Base-by-base conservation (phyloP, 371 early-diverging fungal species). In the Mortierella sp. region DNA sequence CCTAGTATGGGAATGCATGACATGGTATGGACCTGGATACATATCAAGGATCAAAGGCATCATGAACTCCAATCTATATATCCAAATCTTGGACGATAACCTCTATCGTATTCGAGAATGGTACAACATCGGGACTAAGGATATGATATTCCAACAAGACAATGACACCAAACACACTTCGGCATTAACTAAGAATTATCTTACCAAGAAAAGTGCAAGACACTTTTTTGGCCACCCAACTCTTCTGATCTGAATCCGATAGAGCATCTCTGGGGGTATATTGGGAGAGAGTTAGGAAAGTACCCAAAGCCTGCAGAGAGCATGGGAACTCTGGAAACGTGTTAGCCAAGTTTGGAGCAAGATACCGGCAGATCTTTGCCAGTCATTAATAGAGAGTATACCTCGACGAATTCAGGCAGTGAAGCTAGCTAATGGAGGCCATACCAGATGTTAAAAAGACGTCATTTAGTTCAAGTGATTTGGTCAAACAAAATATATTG, bases 71-170 rank as follows among this genome's bases (percentile, higher is more conserved):
- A 51, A 19, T 7, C 53, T 51, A 17, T 51, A 51, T n/a, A 35
- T 35, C 2, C 2, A 34, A 13, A 26, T 51, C 19, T 19, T 51
- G 7, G 53, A 51, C 13, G 53, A 51, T 6, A 9, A 19, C 22
- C 6, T 51, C 19, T 19, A 6, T 9, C 7, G 5, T 6, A 51
- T 19, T 8, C 31, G 15, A 15, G 29, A 59, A 3, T 59, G 23
- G 31, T 59, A 59, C 15, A 15, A 35, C 9, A 59, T 59, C 19
- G 35, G 32, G 26, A 9, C 59, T 2, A 43, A 31, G 23, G 22
- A 60, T 6, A 55, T 42, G 12, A 72, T 77, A 7, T 84, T 80
- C 56, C 70, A 76, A 63, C 70, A 71, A 28, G 82, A 81, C 53
- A 80, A 70, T 40, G 69, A 70, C 56, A 57, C 69, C 0, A 73